Evolutionary conservation across 2,329 filamentous ascomycete species (phyloP).

Genomic region (Aplosporella prunicola): DNA sequence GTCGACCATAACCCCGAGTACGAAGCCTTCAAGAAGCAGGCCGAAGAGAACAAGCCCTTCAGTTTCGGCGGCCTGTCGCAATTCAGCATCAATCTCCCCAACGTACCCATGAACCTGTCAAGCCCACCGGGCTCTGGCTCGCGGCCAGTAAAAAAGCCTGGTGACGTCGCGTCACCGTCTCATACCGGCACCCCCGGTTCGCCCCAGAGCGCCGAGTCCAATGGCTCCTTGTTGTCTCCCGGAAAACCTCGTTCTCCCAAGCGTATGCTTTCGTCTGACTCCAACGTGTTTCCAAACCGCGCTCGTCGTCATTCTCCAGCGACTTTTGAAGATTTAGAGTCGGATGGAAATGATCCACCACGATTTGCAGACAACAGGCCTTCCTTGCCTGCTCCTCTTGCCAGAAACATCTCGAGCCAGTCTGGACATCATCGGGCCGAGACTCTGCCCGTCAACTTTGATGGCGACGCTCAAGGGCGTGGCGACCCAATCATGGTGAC

Average conservation of each 20-base stretch:
- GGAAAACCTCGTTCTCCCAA: constrained; percentile 36
- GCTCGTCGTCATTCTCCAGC: constrained; percentile 40
- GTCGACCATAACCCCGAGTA: constrained; percentile 73
- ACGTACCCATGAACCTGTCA: constrained; percentile 3
- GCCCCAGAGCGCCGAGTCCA: constrained; percentile 4
- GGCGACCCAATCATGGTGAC: constrained; percentile 34
- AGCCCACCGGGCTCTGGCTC: constrained; percentile 4
- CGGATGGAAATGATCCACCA: constrained; percentile 25
- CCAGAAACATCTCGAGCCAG: constrained; percentile 1
- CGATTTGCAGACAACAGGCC: constrained; percentile 26
- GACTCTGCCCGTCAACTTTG: constrained; percentile 32
- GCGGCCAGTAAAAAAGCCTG: no score
- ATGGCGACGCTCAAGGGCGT: constrained; percentile 18
- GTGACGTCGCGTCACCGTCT: not conserved
- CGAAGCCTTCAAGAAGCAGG: constrained; percentile 65
- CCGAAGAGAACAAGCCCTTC: constrained; percentile 50
- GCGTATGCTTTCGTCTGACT: constrained; percentile 38
- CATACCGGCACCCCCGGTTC: constrained; percentile 5
- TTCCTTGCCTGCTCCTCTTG: constrained; percentile 20
- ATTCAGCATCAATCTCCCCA: constrained; percentile 24
- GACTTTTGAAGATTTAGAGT: constrained; percentile 24
- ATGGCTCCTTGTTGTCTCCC: constrained; percentile 3
- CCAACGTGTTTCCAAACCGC: constrained; percentile 31
- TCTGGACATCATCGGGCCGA: constrained; percentile 32
- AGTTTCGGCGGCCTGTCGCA: constrained; percentile 32